phyloP scores from a whole-genome alignment of 768 basidiomycete genomes.

The Trametes gibbosa region DNA sequence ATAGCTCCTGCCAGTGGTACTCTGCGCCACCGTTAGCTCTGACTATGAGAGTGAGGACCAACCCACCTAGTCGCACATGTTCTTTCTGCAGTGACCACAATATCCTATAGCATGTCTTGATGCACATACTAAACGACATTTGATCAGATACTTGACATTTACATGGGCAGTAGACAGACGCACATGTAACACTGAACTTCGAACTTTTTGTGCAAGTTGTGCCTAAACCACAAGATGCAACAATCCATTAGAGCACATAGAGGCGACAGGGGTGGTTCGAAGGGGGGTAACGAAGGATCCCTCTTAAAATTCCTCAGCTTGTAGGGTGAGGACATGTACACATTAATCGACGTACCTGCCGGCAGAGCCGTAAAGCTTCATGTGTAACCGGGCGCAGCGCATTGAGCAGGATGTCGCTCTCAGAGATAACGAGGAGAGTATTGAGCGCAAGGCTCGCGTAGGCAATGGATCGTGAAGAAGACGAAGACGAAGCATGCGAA shows the following conservation, averaged over 20 bases:
- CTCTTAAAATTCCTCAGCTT: conserved; percentile 34
- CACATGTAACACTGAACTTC: conserved; percentile 59
- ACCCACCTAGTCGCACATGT: conserved; percentile 52
- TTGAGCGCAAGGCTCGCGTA: conserved; percentile 62
- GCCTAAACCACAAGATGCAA: conserved; percentile 65
- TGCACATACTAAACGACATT: conserved; percentile 35
- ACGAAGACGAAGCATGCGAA: conserved; percentile 62
- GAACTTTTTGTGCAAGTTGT: conserved; percentile 63
- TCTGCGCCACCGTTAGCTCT: conserved; percentile 36
- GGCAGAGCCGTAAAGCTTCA: conserved; percentile 53
- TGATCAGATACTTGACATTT: background rate
- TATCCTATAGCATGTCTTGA: conserved; percentile 51
- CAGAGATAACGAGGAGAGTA: conserved; percentile 48
- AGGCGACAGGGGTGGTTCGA: conserved; percentile 40
- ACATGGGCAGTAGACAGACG: conserved; percentile 20
- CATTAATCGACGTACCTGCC: conserved; percentile 46
- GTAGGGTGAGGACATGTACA: background rate
- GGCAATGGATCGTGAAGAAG: conserved; percentile 54
- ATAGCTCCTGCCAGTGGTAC: conserved; percentile 66
- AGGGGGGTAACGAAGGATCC: conserved; percentile 47
- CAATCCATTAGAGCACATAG: conserved; percentile 65
- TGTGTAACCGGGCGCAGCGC: conserved; percentile 41
- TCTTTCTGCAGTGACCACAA: conserved; percentile 57
- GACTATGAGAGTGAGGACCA: background rate
- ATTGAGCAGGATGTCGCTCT: conserved; percentile 47